phyloP scores from a whole-genome alignment of 2,329 filamentous ascomycete genomes.

The Pseudogymnoascus sp. region DNA sequence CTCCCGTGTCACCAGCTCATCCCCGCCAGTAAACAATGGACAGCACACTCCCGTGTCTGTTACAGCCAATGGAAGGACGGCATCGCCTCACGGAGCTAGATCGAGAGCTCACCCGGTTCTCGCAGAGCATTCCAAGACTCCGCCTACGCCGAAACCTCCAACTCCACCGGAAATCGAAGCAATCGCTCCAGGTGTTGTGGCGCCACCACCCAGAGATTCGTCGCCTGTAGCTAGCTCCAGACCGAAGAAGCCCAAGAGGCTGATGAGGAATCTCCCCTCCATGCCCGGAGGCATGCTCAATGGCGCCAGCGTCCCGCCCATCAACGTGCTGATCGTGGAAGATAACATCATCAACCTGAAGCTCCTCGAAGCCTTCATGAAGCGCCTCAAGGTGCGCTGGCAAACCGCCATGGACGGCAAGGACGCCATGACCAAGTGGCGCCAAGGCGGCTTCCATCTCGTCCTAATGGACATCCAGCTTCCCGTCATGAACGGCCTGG shows the following conservation, averaged over 20 bases:
- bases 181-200: slow-evolving; percentile 34
- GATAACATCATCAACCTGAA: slow-evolving; percentile 98
- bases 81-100: slow-evolving; percentile 35
- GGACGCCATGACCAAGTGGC: slow-evolving; percentile 91
- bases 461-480: slow-evolving; percentile 98
- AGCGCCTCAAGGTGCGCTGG: slow-evolving; percentile 90
- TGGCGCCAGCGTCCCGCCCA: slow-evolving; percentile 72
- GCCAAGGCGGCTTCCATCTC: slow-evolving; percentile 83
- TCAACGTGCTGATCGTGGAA: slow-evolving; percentile 95
- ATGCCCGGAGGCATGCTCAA: slow-evolving; percentile 63
- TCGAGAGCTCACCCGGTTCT: slow-evolving; percentile 51
- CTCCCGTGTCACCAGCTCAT: slow-evolving; percentile 68
- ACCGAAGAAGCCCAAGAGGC: slow-evolving; percentile 49
- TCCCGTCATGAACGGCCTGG: slow-evolving; percentile 90
- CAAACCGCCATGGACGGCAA: slow-evolving; percentile 93
- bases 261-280: slow-evolving; percentile 35
- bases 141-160: slow-evolving; percentile 42
- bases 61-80: slow-evolving; percentile 25
- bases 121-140: slow-evolving; percentile 41
- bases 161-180: slow-evolving; percentile 50
- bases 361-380: slow-evolving; percentile 90
- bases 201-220: slow-evolving; percentile 41
- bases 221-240: slow-evolving; percentile 37
- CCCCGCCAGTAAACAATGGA: slow-evolving; percentile 58
- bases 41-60: slow-evolving; percentile 16